Evolutionary conservation across 371 early-diverging fungal species (phyloP), one percentile per base, ranked within the genome.

Genomic region (Mortierella sp.): DNA sequence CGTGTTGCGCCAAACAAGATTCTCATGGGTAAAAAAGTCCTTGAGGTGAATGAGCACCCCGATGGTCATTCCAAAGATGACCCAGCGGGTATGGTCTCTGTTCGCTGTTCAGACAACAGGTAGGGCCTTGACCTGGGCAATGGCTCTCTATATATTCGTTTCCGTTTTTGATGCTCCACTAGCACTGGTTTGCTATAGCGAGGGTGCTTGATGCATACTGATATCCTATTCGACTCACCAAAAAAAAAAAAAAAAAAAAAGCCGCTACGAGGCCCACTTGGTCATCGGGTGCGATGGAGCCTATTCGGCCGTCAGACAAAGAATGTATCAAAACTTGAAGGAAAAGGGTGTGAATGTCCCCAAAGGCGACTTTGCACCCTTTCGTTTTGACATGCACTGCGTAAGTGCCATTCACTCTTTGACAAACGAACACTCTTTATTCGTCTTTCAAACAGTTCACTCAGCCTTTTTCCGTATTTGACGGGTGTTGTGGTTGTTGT

Each of bases 201-300:
- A 53, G 44, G 14, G 16, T 50, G 50, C 21, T 50, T 2, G 14
- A 3, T 4, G 14, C 16, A 7, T n/a, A 7, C 14, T 14, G 50
- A n/a, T 50, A 4, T 16, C 50, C 14, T 50, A 7, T 50, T 50
- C n/a, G n/a, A n/a, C 18, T 18, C 6, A 18, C 19, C 16, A 16
- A 23, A 23, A 5, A 51, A 16, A 4, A 51, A 16, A 6, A n/a
- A n/a, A n/a, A n/a, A n/a, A n/a, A 9, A 37, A 37, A 5, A 37
- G 37, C 37, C 37, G 37, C 9, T 64, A 56, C 19, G 0, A 56
- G 4, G 64, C 25, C 14, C 28, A 64, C 45, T 7, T 64, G 23
- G 56, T 64, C 57, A 56, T 64, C 7, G 64, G 64, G 25, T 53
- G 56, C 26, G 64, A 64, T 28, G 64, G 64, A 3, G 64, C 64